These are phyloP conservation scores for Aspergillus conjunctus DNA, from an alignment of 495 filamentous ascomycete species.

Conservation along the genomic window DNA sequence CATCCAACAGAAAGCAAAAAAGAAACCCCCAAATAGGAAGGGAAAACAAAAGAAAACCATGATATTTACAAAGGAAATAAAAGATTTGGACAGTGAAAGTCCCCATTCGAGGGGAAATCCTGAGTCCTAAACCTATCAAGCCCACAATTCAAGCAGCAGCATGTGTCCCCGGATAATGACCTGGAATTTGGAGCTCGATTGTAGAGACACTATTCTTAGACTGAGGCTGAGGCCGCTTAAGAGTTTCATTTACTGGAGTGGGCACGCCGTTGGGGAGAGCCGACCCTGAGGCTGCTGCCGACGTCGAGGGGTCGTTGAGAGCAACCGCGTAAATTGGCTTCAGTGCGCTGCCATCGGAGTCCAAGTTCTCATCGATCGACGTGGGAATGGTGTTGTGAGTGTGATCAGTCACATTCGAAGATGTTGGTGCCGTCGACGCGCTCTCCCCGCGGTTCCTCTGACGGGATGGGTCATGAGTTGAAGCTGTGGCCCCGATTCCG, in stretches of 20 bases:
- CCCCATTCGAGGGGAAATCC: too few species aligned
- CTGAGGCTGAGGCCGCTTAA: conserved; percentile 10
- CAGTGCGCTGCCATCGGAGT: conserved; percentile 14
- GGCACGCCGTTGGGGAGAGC: conserved; percentile 10
- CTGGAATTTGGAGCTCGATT: conserved; percentile 16
- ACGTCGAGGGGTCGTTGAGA: neutral
- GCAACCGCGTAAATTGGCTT: neutral
- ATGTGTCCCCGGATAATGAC: conserved; percentile 12
- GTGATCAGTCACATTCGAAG: conserved; percentile 40
- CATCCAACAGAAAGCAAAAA: neutral
- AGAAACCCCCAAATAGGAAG: neutral
- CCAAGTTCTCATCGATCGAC: conserved; percentile 35
- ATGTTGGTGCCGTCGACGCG: conserved; percentile 43
- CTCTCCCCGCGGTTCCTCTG: conserved; percentile 39
- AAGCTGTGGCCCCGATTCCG: conserved; percentile 27
- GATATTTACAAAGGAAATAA: conserved; percentile 9
- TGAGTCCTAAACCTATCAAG: neutral
- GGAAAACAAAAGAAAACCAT: neutral
- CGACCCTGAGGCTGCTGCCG: conserved; percentile 1
- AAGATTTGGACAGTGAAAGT: too few species aligned
- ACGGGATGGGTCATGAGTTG: conserved; percentile 28
- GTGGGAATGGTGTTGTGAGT: conserved; percentile 43
- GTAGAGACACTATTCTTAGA: conserved; percentile 17
- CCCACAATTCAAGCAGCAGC: neutral
- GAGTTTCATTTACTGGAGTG: neutral